Conservation (phyloP, 1,284 basidiomycete species). For the Moesziomyces sp. region DNA sequence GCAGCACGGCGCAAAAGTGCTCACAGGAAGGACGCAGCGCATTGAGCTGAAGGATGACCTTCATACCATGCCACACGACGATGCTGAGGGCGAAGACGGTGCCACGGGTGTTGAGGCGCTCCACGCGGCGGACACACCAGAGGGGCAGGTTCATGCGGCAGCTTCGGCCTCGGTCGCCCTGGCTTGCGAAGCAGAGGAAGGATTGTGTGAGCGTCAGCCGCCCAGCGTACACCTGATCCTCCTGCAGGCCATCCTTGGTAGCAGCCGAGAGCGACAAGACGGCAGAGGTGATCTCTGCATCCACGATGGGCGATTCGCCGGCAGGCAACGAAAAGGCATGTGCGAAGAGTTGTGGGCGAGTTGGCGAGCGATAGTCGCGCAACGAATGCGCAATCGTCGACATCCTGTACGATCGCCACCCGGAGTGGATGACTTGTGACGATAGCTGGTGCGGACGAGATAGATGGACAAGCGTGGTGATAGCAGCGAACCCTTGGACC, state of each 20-base stretch:
- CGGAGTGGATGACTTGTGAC: not conserved
- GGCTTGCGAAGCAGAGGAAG: constrained; percentile 88
- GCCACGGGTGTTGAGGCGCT: constrained; percentile 76
- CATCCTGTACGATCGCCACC: constrained; percentile 34
- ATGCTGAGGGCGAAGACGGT: constrained; percentile 89
- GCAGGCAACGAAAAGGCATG: constrained; percentile 60
- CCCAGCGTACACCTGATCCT: constrained; percentile 71
- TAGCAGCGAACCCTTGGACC: no score
- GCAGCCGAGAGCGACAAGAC: constrained; percentile 62
- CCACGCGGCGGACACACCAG: constrained; percentile 92
- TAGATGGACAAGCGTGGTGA: not conserved
- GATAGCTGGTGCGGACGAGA: not conserved
- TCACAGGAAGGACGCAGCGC: constrained; percentile 95
- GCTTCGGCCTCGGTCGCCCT: constrained; percentile 83
- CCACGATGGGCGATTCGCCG: constrained; percentile 51
- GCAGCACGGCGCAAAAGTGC: constrained; percentile 87
- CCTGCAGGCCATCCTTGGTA: constrained; percentile 46
- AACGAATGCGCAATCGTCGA: constrained; percentile 67
- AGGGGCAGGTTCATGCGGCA: constrained; percentile 91
- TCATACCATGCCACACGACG: constrained; percentile 93
- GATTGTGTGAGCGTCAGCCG: constrained; percentile 88
- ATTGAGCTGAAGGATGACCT: constrained; percentile 94
- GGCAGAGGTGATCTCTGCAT: constrained; percentile 63
- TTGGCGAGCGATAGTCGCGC: constrained; percentile 65
- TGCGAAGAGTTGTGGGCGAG: constrained; percentile 58